Evolutionary conservation across 78 protist species (phyloP).

Genomic region (Dictyostelium citrinum): DNA sequence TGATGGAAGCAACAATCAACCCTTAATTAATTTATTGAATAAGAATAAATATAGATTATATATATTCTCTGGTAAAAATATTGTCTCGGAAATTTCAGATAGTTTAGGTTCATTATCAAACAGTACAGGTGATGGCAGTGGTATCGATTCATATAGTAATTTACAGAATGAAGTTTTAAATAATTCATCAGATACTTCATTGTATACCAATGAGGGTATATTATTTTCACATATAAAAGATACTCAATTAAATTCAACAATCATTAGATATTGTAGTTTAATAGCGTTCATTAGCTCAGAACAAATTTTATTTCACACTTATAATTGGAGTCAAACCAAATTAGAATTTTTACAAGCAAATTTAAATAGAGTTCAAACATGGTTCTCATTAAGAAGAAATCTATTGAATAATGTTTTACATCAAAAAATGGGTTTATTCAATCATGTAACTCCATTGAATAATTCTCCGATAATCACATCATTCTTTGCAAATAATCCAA

Average conservation of each 20-base stretch:
- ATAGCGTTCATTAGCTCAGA: neutral
- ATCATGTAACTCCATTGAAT: slow-evolving; percentile 38
- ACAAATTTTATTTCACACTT: slow-evolving; percentile 15
- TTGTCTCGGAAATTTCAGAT: neutral
- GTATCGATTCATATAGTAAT: neutral
- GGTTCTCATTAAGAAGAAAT: slow-evolving; percentile 31
- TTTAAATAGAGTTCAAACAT: slow-evolving; percentile 32
- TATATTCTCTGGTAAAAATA: slow-evolving; percentile 9
- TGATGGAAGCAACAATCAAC: neutral
- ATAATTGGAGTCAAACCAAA: slow-evolving; percentile 64
- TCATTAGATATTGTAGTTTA: slow-evolving; percentile 32
- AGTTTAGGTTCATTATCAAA: neutral
- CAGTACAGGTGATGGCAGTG: neutral
- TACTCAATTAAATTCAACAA: neutral
- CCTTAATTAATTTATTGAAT: neutral
- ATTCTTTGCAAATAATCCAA: slow-evolving; percentile 7
- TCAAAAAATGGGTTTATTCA: slow-evolving; percentile 76
- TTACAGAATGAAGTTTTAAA: slow-evolving; percentile 2
- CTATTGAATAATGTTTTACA: slow-evolving; percentile 40
- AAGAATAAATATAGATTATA: slow-evolving; percentile 10
- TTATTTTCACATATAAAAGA: slow-evolving; percentile 61
- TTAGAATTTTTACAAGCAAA: slow-evolving; percentile 14
- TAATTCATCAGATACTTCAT: neutral
- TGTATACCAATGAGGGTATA: slow-evolving; percentile 23
- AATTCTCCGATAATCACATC: neutral